phyloP scores from a whole-genome alignment of 208 protist genomes.

The Angomonas desouzai region DNA sequence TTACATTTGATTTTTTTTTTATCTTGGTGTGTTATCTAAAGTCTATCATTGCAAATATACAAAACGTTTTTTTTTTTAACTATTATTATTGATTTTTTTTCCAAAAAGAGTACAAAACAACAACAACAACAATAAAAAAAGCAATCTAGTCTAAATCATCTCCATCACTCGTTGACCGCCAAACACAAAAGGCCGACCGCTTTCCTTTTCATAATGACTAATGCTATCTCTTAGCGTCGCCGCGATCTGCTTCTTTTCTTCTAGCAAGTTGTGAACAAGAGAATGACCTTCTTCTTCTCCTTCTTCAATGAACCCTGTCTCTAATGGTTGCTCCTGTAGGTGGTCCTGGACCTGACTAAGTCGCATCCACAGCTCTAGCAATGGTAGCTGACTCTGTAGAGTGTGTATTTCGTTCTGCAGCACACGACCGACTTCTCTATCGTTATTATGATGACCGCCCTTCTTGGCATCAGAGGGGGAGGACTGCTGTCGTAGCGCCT shows the following conservation, averaged over 20 bases:
- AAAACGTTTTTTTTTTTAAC: too few species aligned
- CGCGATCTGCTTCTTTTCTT: neutral
- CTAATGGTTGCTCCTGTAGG: neutral
- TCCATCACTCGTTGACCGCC: neutral
- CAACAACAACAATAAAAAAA: neutral
- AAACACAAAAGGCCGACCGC: constrained; percentile 2
- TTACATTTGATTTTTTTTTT: neutral
- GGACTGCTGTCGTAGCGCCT: constrained; percentile 1
- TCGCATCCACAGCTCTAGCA: neutral
- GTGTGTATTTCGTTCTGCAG: constrained; percentile 1
- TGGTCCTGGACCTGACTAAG: neutral
- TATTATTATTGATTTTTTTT: too few species aligned
- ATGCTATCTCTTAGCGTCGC: neutral
- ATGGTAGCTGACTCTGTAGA: neutral
- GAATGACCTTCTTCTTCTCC: neutral
- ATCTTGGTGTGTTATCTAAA: neutral
- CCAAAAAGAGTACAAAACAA: too few species aligned
- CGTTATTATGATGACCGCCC: neutral
- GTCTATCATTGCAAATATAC: too few species aligned
- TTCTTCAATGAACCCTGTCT: neutral
- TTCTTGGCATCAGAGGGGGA: too few species aligned
- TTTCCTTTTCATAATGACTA: neutral
- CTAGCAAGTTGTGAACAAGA: neutral
- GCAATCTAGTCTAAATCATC: neutral
- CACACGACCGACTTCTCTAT: neutral